phyloP scores from a whole-genome alignment of 2,329 filamentous ascomycete genomes.

The Fusarium bulbicola region DNA sequence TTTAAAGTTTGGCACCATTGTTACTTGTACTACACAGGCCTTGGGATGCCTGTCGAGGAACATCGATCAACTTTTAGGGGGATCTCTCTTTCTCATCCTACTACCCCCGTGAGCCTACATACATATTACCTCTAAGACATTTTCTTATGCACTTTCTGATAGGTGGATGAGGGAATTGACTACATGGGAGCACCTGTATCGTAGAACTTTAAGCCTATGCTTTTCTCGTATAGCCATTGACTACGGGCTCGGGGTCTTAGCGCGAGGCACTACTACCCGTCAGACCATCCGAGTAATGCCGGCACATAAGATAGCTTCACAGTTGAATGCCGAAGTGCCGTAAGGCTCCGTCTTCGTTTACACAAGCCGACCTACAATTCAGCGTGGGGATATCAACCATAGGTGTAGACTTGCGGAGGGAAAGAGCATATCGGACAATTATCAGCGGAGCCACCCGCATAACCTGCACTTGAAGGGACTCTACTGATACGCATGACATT shows the following conservation, averaged over 20 bases:
- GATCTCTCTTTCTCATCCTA: not conserved
- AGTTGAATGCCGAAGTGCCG: not conserved
- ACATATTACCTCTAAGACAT: not conserved
- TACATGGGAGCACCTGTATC: too few species aligned
- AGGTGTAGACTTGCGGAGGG: fast-evolving
- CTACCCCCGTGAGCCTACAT: not conserved
- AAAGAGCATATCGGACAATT: not conserved
- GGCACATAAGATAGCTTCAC: not conserved
- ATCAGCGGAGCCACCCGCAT: not conserved
- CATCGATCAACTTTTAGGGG: not conserved
- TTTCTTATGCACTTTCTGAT: fast-evolving
- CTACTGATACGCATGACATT: not conserved
- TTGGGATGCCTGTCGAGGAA: too few species aligned
- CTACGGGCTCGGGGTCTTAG: not conserved
- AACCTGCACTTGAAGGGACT: too few species aligned
- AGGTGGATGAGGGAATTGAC: not conserved
- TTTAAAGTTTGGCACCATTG: not conserved
- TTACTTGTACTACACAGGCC: not conserved
- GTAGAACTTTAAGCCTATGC: not conserved
- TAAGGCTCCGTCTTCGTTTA: not conserved
- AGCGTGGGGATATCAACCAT: not conserved
- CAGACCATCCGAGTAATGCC: not conserved
- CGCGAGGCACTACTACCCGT: not conserved
- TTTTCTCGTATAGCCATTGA: not conserved
- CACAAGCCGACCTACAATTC: not conserved